These are phyloP conservation scores for Neofusicoccum umdonicola DNA, from an alignment of 2,329 filamentous ascomycete species.

Conservation along the genomic window DNA sequence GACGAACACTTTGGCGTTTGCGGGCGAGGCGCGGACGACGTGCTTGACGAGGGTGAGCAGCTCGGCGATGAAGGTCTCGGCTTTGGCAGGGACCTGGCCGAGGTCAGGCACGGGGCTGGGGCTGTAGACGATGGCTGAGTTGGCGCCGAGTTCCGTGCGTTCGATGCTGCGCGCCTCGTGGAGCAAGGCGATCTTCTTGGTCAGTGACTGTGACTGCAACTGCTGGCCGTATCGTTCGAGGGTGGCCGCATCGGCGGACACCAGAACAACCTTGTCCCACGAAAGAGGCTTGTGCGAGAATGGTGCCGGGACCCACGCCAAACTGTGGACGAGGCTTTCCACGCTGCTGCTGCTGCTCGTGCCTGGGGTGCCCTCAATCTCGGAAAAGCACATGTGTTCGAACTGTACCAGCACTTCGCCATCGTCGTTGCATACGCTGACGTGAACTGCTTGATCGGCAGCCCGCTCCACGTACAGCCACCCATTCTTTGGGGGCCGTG, in stretches of 20 bases:
- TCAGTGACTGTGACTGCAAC: constrained; percentile 15
- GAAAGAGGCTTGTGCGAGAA: constrained; percentile 30
- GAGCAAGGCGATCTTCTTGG: not conserved
- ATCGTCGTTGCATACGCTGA: constrained; percentile 27
- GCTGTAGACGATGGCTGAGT: constrained; percentile 22
- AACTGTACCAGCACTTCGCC: constrained; percentile 35
- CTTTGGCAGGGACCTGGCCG: constrained; percentile 20
- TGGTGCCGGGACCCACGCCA: constrained; percentile 39
- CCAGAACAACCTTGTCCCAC: constrained; percentile 27
- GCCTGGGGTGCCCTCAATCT: constrained; percentile 34
- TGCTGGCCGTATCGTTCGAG: constrained; percentile 23
- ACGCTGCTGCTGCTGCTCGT: constrained; percentile 20
- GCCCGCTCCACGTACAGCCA: constrained; percentile 24
- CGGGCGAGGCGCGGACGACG: constrained; percentile 13
- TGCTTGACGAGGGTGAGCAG: constrained; percentile 22
- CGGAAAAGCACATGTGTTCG: constrained; percentile 38
- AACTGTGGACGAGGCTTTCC: constrained; percentile 35
- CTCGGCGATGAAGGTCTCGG: constrained; percentile 24
- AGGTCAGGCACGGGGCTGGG: constrained; percentile 18
- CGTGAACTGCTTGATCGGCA: constrained; percentile 29
- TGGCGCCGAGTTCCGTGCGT: not conserved
- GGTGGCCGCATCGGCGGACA: constrained; percentile 25
- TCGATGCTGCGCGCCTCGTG: too few relatives aligned
- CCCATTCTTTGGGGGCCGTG: constrained; percentile 27
- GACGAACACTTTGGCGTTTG: constrained; percentile 27